Conservation (phyloP, 208 protist genomes). For the Endotrypanum monterogeii region DNA sequence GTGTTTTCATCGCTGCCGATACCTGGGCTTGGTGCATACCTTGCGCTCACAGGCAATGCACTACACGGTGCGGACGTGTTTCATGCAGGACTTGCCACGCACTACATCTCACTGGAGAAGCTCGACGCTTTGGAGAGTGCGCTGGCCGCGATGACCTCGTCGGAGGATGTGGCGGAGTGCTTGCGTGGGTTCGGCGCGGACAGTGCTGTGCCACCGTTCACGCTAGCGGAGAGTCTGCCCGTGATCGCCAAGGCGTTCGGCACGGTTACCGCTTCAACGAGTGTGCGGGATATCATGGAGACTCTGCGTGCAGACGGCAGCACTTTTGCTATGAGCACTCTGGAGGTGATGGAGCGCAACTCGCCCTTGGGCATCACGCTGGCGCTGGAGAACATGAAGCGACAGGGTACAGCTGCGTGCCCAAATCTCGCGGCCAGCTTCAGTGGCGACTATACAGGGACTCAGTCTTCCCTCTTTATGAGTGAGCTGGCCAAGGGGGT, state of each 20-base stretch:
- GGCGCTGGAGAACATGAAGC: conserved; percentile 49
- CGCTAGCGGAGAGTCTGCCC: conserved; percentile 34
- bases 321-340: conserved; percentile 40
- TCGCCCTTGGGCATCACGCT: conserved; percentile 61
- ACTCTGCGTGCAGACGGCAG: conserved; percentile 36
- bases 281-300: conserved; percentile 46
- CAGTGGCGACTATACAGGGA: conserved; percentile 35
- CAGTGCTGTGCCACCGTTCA: conserved; percentile 43
- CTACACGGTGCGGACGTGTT: conserved; percentile 74
- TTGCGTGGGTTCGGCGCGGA: conserved; percentile 35
- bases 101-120: conserved; percentile 51
- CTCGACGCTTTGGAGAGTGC: conserved; percentile 39
- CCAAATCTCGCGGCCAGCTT: conserved; percentile 13
- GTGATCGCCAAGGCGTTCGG: conserved; percentile 43
- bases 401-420: conserved; percentile 10
- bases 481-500: conserved; percentile 55
- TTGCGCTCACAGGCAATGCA: conserved; percentile 77
- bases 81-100: conserved; percentile 72
- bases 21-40: conserved; percentile 61
- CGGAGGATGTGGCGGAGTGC: conserved; percentile 31
- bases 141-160: conserved; percentile 22
- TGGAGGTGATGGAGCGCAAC: conserved; percentile 39
- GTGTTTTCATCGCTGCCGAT: conserved; percentile 60
- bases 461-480: conserved; percentile 12
- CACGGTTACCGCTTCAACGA: conserved; percentile 31